Evolutionary conservation across 2,329 filamentous ascomycete species (phyloP).

Genomic region (Cladosporium sp.): DNA sequence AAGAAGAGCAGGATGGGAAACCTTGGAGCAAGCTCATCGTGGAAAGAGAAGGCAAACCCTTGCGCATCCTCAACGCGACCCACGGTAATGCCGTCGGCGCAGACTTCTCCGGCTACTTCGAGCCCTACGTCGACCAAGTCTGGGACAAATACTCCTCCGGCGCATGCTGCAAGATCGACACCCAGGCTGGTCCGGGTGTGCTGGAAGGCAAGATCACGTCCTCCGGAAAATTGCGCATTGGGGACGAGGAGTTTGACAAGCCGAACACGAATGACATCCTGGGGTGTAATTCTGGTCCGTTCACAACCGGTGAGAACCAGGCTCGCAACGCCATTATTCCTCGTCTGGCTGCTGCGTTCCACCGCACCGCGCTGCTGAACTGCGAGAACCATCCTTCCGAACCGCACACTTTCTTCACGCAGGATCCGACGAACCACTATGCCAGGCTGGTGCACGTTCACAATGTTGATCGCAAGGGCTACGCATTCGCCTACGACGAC

Average conservation of each 20-base stretch:
- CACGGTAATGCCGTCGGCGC: conserved; percentile 49
- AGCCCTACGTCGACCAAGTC: conserved; percentile 54
- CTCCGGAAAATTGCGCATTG: conserved; percentile 46
- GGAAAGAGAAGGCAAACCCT: conserved; percentile 37
- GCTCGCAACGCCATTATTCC: conserved; percentile 66
- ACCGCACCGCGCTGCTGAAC: conserved; percentile 67
- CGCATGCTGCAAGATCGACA: conserved; percentile 58
- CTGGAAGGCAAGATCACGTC: conserved; percentile 52
- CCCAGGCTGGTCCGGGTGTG: conserved; percentile 60
- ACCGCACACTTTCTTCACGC: conserved; percentile 36
- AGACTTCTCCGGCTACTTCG: conserved; percentile 56
- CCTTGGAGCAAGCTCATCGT: conserved; percentile 66
- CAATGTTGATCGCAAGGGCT: conserved; percentile 61
- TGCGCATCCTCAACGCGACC: conserved; percentile 49
- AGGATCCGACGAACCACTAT: conserved; percentile 56
- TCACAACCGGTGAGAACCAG: conserved; percentile 48
- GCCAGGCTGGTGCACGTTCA: conserved; percentile 60
- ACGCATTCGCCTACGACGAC: conserved; percentile 69
- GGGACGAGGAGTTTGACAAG: conserved; percentile 53
- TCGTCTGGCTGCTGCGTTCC: conserved; percentile 74
- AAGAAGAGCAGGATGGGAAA: conserved; percentile 56
- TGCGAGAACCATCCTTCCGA: conserved; percentile 41
- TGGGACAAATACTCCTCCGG: conserved; percentile 52
- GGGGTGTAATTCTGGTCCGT: conserved; percentile 66
- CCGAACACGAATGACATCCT: conserved; percentile 67